phyloP scores from a whole-genome alignment of 768 basidiomycete genomes.

The Podaxis rugospora region DNA sequence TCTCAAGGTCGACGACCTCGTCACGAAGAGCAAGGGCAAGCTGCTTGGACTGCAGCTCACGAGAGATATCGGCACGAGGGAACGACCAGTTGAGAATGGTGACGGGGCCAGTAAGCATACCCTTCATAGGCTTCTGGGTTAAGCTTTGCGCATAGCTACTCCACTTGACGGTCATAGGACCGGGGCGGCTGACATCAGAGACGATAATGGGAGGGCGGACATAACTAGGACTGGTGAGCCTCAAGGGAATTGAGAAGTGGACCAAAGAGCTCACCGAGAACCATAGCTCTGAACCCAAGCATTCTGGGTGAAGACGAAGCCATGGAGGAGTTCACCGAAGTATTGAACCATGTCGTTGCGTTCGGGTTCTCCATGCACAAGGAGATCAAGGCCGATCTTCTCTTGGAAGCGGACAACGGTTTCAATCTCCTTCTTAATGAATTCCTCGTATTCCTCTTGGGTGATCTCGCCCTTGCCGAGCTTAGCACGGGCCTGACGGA shows the following conservation, averaged over 20 bases:
- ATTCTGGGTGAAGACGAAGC: conserved; percentile 98
- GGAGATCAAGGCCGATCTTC: conserved; percentile 89
- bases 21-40: conserved; percentile 97
- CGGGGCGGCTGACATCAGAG: conserved; percentile 91
- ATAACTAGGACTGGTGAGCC: conserved; percentile 46
- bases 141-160: conserved; percentile 94
- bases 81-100: conserved; percentile 99
- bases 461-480: conserved; percentile 89
- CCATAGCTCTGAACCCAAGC: conserved; percentile 99
- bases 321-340: conserved; percentile 93
- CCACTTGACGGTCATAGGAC: conserved; percentile 96
- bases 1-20: conserved; percentile 95
- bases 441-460: conserved; percentile 84
- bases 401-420: conserved; percentile 95
- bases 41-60: conserved; percentile 97
- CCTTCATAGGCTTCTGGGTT: conserved; percentile 95
- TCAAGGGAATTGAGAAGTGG: background rate
- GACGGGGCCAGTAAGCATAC: conserved; percentile 98
- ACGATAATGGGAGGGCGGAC: conserved; percentile 98
- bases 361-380: conserved; percentile 99
- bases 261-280: conserved; percentile 62
- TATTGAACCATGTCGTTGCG: conserved; percentile 99
- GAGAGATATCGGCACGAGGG: conserved; percentile 96
- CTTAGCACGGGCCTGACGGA: conserved; percentile 94
- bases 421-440: conserved; percentile 98